These are phyloP conservation scores for Exserohilum turcica DNA, from an alignment of 2,329 filamentous ascomycete genomes.

Conservation along the genomic window DNA sequence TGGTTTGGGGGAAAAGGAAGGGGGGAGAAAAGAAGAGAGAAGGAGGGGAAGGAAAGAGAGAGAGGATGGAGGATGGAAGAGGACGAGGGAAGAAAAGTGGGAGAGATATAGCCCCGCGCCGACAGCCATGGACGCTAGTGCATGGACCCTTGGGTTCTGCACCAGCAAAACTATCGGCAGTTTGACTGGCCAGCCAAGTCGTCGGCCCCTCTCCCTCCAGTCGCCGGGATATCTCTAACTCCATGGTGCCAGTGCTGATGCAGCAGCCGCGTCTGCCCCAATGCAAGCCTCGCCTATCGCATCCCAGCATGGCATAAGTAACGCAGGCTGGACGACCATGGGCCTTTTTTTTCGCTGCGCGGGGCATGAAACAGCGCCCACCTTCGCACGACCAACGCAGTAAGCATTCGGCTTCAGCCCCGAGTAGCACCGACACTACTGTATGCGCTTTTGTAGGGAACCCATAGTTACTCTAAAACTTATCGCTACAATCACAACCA, in stretches of 20 bases:
- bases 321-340: background rate
- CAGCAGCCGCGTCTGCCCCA: background rate
- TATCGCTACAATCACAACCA: constrained; percentile 12
- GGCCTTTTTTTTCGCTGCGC: background rate
- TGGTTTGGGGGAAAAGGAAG: constrained; percentile 13
- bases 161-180: constrained; percentile 10
- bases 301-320: background rate
- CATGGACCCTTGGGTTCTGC: constrained; percentile 13
- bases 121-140: constrained; percentile 14
- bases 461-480: background rate
- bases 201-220: constrained; percentile 3
- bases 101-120: constrained; percentile 21
- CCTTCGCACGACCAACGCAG: constrained; percentile 2
- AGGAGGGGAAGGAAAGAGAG: constrained; percentile 17
- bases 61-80: constrained; percentile 13
- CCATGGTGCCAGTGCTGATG: no score
- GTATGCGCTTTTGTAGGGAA: background rate
- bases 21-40: constrained; percentile 13
- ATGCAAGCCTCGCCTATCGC: background rate
- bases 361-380: constrained; percentile 10
- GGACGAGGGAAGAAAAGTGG: constrained; percentile 13
- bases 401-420: constrained; percentile 4
- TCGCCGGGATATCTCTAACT: background rate
- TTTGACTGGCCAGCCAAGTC: constrained; percentile 8
- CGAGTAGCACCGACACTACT: constrained; percentile 6